A percentile compares a stretch with the other conserved stretches of the same genome.
phyloP scores from a whole-genome alignment of 495 filamentous ascomycete genomes.

The Podospora australis region DNA sequence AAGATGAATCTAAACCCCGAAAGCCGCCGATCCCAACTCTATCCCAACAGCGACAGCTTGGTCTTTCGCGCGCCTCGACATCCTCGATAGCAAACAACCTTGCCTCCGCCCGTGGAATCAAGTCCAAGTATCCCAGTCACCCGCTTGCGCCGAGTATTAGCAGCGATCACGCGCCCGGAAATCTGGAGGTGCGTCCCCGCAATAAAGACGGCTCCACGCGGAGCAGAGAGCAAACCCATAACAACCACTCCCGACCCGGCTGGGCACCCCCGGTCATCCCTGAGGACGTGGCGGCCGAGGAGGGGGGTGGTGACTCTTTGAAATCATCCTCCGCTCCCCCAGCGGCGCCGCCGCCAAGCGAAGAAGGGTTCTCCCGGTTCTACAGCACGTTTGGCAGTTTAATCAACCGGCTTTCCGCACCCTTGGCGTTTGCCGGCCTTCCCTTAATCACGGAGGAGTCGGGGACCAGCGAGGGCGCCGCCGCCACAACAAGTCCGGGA shows the following conservation, averaged over 20 bases:
- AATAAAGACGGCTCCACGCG: conserved; percentile 36
- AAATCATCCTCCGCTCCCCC: conserved; percentile 16
- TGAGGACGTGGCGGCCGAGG: conserved; percentile 18
- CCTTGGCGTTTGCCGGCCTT: conserved; percentile 85
- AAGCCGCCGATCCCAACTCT: conserved; percentile 38
- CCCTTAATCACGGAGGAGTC: conserved; percentile 59
- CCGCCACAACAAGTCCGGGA: conserved; percentile 18
- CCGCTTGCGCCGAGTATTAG: conserved; percentile 63
- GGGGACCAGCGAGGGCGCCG: conserved; percentile 6
- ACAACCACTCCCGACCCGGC: conserved; percentile 34
- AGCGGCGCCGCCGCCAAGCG: conserved; percentile 30
- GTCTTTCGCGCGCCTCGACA: conserved; percentile 61
- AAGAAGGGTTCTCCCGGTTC: conserved; percentile 81
- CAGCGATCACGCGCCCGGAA: conserved; percentile 68
- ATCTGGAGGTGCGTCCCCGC: conserved; percentile 52
- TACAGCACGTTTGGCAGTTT: conserved; percentile 82
- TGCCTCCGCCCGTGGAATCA: conserved; percentile 82
- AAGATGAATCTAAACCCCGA: conserved; percentile 9
- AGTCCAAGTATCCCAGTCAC: conserved; percentile 57
- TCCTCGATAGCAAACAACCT: conserved; percentile 91
- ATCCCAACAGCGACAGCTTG: conserved; percentile 41
- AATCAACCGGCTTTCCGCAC: conserved; percentile 76
- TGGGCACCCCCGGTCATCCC: conserved; percentile 34
- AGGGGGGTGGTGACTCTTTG: too few species aligned
- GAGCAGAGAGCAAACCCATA: too few species aligned